These are phyloP conservation scores for Colletotrichum sp. DNA, from an alignment of 2,329 filamentous ascomycete species.

Conservation along the genomic window DNA sequence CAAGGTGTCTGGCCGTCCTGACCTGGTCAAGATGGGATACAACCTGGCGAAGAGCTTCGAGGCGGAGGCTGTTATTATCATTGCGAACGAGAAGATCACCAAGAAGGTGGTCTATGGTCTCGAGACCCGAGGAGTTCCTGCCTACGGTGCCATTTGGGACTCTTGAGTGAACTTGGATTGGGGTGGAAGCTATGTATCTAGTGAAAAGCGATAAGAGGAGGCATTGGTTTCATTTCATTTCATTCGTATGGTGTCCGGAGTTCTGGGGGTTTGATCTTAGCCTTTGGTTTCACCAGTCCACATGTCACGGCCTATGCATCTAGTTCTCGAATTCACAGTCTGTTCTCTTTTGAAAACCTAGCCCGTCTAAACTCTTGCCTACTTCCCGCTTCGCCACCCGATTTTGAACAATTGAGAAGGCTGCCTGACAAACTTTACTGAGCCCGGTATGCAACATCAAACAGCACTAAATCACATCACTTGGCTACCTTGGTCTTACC, in stretches of 20 bases:
- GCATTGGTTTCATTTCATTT: not conserved
- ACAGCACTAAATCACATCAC: not conserved
- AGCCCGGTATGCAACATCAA: not conserved
- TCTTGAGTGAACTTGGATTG: conserved; percentile 27
- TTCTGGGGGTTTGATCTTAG: not conserved
- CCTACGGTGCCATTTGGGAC: conserved; percentile 79
- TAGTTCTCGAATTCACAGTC: not conserved
- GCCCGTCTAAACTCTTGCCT: not conserved
- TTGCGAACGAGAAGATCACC: conserved; percentile 73
- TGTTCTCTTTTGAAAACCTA: not conserved
- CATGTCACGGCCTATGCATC: not conserved
- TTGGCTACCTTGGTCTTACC: not conserved
- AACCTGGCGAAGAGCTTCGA: conserved; percentile 61
- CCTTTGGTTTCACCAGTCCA: not conserved
- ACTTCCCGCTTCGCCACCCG: rapidly evolving
- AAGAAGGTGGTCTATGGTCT: conserved; percentile 72
- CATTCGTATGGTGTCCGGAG: not conserved
- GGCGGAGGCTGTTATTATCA: conserved; percentile 74
- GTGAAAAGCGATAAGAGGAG: not conserved
- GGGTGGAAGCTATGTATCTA: not conserved
- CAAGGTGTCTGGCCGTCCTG: conserved; percentile 59
- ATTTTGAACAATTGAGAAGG: not conserved
- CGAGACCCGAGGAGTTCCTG: conserved; percentile 68
- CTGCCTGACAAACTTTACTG: not conserved
- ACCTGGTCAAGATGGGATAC: conserved; percentile 54